These are phyloP conservation scores for Colletotrichum euphorbiae DNA, from an alignment of 2,329 filamentous ascomycete species.

Conservation along the genomic window DNA sequence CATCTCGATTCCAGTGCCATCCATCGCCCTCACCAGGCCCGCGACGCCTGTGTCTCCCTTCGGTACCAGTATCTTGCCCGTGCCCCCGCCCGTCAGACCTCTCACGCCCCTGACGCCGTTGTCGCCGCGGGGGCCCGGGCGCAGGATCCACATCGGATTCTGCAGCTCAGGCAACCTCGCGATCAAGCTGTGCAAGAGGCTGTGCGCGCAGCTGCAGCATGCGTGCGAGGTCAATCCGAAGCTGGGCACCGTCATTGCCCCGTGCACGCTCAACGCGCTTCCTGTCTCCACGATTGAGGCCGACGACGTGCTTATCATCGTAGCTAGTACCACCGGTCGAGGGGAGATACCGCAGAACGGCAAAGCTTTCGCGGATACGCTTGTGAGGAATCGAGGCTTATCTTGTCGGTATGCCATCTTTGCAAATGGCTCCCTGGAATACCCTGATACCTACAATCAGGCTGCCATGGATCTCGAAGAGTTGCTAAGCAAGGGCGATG, in stretches of 20 bases:
- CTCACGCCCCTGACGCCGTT: constrained; percentile 33
- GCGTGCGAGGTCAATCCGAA: constrained; percentile 34
- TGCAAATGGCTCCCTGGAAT: constrained; percentile 35
- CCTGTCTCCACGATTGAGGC: constrained; percentile 29
- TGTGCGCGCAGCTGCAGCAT: constrained; percentile 39
- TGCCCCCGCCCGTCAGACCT: constrained; percentile 26
- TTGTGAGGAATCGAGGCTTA: constrained; percentile 24
- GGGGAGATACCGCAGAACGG: constrained; percentile 35
- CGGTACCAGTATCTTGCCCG: constrained; percentile 28
- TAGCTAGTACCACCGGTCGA: constrained; percentile 35
- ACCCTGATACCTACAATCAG: constrained; percentile 36
- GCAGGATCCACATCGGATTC: constrained; percentile 36
- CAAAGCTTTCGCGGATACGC: constrained; percentile 34
- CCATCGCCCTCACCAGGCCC: constrained; percentile 33
- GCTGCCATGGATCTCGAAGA: constrained; percentile 35
- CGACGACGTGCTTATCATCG: constrained; percentile 29
- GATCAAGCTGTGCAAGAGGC: constrained; percentile 38
- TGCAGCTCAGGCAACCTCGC: constrained; percentile 39
- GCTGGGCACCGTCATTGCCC: constrained; percentile 30
- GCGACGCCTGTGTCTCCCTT: constrained; percentile 33
- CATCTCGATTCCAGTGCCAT: constrained; percentile 33
- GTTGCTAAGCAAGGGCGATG: constrained; percentile 26
- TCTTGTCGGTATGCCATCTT: constrained; percentile 34
- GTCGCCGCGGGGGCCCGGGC: constrained; percentile 24
- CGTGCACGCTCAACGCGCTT: constrained; percentile 36